Evolutionary conservation across 306 rosid genomes (phyloP).

Genomic region (Cucurbita ficifolia): DNA sequence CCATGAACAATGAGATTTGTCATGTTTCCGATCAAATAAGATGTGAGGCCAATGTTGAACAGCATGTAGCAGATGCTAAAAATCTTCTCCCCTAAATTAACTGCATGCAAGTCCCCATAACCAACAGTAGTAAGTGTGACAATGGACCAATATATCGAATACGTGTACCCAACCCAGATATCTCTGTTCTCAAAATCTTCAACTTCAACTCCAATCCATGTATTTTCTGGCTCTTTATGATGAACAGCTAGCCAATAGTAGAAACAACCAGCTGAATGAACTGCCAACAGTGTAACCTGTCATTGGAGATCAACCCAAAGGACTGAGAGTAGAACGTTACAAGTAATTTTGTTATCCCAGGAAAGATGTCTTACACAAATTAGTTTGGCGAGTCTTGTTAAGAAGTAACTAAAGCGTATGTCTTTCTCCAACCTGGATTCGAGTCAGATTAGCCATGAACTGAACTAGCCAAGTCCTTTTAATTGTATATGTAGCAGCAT

Average conservation of each 20-base stretch:
- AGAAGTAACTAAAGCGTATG: constrained; percentile 60
- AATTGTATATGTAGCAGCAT: neutral
- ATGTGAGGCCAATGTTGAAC: constrained; percentile 76
- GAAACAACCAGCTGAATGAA: constrained; percentile 80
- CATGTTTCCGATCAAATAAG: constrained; percentile 86
- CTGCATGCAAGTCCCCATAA: constrained; percentile 82
- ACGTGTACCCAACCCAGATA: constrained; percentile 50
- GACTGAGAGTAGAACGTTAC: neutral
- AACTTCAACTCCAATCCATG: constrained; percentile 58
- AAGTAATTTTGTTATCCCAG: neutral
- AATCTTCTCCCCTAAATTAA: constrained; percentile 52
- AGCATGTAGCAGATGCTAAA: constrained; percentile 60
- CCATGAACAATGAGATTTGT: constrained; percentile 68
- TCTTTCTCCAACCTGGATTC: constrained; percentile 69
- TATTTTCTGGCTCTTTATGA: constrained; percentile 23
- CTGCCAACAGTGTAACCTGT: constrained; percentile 69
- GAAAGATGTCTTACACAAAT: constrained; percentile 43
- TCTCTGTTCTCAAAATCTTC: constrained; percentile 30
- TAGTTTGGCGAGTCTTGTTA: constrained; percentile 50
- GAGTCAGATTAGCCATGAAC: neutral
- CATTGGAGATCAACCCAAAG: neutral
- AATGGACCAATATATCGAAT: constrained; percentile 71
- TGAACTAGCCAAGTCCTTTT: neutral
- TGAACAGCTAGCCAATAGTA: constrained; percentile 61
- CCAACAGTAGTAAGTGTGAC: constrained; percentile 81